Conservation (phyloP, 306 rosid genomes). For the Lupinus albus region DNA sequence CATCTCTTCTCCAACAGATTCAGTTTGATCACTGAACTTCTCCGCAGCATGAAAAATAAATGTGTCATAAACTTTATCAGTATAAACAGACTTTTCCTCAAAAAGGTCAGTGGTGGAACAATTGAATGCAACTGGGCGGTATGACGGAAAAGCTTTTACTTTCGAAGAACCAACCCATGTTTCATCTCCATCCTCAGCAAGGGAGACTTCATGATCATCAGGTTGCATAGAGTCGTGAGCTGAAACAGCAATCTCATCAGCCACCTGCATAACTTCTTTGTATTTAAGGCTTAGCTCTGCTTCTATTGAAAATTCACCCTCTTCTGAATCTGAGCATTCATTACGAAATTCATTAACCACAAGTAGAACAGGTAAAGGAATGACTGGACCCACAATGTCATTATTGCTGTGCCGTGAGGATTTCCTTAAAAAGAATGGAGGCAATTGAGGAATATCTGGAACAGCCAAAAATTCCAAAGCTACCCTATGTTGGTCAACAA, state of each 20-base stretch:
- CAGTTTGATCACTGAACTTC: constrained; percentile 44
- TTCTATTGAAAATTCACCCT: constrained; percentile 51
- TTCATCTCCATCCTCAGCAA: constrained; percentile 57
- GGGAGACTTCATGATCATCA: constrained; percentile 50
- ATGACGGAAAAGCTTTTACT: constrained; percentile 45
- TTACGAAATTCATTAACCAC: constrained; percentile 53
- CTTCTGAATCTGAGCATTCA: constrained; percentile 46
- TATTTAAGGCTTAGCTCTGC: constrained; percentile 46
- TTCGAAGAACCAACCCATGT: constrained; percentile 44
- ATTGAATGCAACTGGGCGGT: constrained; percentile 43
- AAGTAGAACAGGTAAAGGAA: constrained; percentile 67
- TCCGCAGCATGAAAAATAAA: constrained; percentile 49
- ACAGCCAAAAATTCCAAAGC: constrained; percentile 58
- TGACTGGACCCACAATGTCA: constrained; percentile 67
- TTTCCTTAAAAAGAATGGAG: constrained; percentile 69
- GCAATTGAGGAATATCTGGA: constrained; percentile 61
- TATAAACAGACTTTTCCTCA: constrained; percentile 38
- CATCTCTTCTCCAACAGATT: constrained; percentile 47
- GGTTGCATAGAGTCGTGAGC: constrained; percentile 32
- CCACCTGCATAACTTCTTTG: constrained; percentile 55
- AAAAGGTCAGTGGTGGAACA: constrained; percentile 26
- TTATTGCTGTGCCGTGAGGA: constrained; percentile 53
- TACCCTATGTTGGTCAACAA: constrained; percentile 35
- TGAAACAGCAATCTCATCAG: constrained; percentile 45
- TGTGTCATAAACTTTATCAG: constrained; percentile 45